phyloP scores from a whole-genome alignment of 495 filamentous ascomycete species.

The Choiromyces venosus region DNA sequence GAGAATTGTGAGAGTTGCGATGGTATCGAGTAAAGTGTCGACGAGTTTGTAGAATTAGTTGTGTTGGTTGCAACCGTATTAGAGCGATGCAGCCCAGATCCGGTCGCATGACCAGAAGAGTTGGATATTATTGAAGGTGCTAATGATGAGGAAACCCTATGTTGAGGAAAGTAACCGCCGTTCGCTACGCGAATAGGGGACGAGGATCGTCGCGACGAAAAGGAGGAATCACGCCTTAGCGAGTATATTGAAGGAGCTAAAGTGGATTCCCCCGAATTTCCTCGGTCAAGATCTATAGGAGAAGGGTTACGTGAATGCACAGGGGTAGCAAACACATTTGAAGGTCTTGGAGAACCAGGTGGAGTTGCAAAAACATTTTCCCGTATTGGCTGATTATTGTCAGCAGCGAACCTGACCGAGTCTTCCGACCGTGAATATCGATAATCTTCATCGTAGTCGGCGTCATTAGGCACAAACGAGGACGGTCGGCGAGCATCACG shows the following conservation, averaged over 20 bases:
- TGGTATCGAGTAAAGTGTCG: constrained; percentile 39
- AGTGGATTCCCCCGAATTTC: not conserved
- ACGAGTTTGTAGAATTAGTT: constrained; percentile 26
- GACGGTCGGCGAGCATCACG: constrained; percentile 18
- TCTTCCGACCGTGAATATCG: constrained; percentile 24
- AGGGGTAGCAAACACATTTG: constrained; percentile 29
- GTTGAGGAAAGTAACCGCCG: constrained; percentile 23
- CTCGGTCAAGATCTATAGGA: constrained; percentile 3
- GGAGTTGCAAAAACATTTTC: constrained; percentile 12
- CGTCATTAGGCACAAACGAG: constrained; percentile 28
- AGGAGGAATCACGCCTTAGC: constrained; percentile 19
- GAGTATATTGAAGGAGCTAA: not conserved
- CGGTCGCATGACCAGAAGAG: constrained; percentile 14
- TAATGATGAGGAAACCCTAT: constrained; percentile 28
- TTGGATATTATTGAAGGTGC: constrained; percentile 32
- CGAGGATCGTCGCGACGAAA: constrained; percentile 27
- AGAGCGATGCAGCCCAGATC: constrained; percentile 22
- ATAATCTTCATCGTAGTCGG: constrained; percentile 24
- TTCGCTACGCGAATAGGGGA: constrained; percentile 27
- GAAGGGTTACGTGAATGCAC: constrained; percentile 26
- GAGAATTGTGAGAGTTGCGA: constrained; percentile 37
- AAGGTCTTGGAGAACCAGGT: constrained; percentile 6
- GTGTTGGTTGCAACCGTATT: constrained; percentile 33
- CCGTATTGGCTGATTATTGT: constrained; percentile 17
- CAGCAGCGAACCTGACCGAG: constrained; percentile 14